Evolutionary conservation across 768 basidiomycete species (phyloP), one percentile per base, ranked within the genome.

Genomic region (Mycena maculata): DNA sequence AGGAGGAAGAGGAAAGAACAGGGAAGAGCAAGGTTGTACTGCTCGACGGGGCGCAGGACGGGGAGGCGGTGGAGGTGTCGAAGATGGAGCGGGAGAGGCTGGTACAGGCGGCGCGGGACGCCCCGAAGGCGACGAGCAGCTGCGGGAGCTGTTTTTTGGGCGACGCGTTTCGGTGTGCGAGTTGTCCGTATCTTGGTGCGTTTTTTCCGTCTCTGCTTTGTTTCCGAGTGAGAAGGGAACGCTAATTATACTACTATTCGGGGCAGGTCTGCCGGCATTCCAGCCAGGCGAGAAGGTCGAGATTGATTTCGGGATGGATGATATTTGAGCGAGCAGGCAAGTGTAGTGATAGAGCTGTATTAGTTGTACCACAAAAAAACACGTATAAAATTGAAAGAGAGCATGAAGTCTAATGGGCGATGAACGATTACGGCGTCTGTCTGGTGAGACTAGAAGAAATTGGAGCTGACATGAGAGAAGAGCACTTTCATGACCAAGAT

Each of bases 281-380:
- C 93, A 97, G 78, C 97, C 98, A 2, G 98, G 98, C 61, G 95
- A 99, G 83, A 97, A 98, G 82, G 95, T 99, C 28, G 91, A 95
- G 83, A 93, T 96, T 66, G 88, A 92, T 75, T 86, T 96, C 67
- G 88, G 86, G 55, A 93, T 93, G 90, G 95, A 96, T 77, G 95
- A 98, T 78, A 87, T 96, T 67, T 97, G 79, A 82, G 33, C 52
- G 22, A n/a, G n/a, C n/a, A n/a, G n/a, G n/a, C n/a, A 25, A 57
- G 57, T 56, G 59, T 50, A 55, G 30, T n/a, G 31, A 44, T 57
- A 38, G 41, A 49, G 9, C 41, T 65, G 42, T 33, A 42, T 62
- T 36, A 36, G n/a, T n/a, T n/a, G n/a, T n/a, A n/a, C n/a, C n/a
- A n/a, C n/a, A n/a, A n/a, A n/a, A n/a, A n/a, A n/a, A n/a, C n/a